phyloP scores from a whole-genome alignment of 352 stramenopile species.

The Blastocystis sp. region DNA sequence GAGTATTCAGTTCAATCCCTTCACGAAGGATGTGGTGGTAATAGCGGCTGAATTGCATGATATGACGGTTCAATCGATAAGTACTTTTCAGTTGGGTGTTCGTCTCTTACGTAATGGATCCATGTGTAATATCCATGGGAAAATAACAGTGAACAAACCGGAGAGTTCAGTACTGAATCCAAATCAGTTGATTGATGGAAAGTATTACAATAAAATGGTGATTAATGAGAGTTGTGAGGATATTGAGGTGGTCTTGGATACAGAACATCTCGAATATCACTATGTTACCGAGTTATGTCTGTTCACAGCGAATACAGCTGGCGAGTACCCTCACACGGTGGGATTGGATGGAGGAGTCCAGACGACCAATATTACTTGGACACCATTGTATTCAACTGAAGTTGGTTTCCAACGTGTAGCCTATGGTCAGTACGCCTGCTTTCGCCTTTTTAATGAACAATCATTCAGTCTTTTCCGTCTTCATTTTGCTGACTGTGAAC shows the following conservation, averaged over 20 bases:
- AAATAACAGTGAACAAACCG: background rate
- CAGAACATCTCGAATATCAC: background rate
- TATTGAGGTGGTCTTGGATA: background rate
- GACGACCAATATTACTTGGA: background rate
- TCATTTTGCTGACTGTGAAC: background rate
- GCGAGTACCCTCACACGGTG: constrained; percentile 4
- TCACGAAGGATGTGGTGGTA: background rate
- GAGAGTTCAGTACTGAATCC: background rate
- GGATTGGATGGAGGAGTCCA: background rate
- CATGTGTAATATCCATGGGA: background rate
- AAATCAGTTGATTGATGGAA: background rate
- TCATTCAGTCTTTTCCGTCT: background rate
- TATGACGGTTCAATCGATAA: background rate
- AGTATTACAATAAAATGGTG: constrained; percentile 45
- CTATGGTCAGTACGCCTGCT: background rate
- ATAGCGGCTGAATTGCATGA: constrained; percentile 37
- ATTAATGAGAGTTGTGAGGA: background rate
- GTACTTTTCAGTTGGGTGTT: background rate
- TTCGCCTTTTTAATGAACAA: constrained; percentile 9
- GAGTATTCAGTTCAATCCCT: constrained; percentile 9
- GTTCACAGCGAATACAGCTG: background rate
- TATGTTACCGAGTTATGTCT: constrained; percentile 34
- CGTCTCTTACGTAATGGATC: background rate
- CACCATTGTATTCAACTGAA: background rate
- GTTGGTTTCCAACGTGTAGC: background rate